phyloP scores from a whole-genome alignment of 139 green algal genomes.

The Auxenochlorella pyrenoidosa region DNA sequence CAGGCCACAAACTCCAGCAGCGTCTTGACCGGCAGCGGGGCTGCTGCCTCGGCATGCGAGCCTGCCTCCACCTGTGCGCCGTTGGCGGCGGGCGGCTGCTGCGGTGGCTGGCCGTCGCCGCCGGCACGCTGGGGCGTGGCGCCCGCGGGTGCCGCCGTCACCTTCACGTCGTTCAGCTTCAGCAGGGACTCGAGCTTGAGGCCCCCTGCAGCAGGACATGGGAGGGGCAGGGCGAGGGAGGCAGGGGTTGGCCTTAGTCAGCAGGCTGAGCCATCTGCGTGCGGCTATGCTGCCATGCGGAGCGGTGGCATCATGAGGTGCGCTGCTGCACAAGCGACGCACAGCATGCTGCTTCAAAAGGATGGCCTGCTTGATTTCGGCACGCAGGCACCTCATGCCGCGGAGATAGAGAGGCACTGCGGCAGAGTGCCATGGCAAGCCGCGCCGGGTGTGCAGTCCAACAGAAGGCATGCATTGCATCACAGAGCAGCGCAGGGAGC shows the following conservation, averaged over 20 bases:
- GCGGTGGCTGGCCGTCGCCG: background rate
- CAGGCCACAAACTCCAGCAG: conserved; percentile 56
- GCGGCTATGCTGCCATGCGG: background rate
- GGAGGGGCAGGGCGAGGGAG: no score
- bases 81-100: background rate
- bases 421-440: no score
- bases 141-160: background rate
- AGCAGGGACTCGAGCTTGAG: conserved; percentile 54
- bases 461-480: no score
- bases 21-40: background rate
- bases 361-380: no score
- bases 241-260: no score
- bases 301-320: background rate
- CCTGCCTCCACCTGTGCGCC: background rate
- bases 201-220: background rate
- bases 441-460: background rate
- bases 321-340: background rate
- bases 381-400: no score
- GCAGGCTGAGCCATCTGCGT: background rate
- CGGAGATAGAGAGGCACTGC: no score
- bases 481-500: no score
- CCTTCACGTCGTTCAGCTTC: conserved; percentile 61
- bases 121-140: background rate
- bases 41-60: background rate
- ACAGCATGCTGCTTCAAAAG: no score